Evolutionary conservation across 2,329 filamentous ascomycete species (phyloP).

Genomic region (Curvularia sp.): DNA sequence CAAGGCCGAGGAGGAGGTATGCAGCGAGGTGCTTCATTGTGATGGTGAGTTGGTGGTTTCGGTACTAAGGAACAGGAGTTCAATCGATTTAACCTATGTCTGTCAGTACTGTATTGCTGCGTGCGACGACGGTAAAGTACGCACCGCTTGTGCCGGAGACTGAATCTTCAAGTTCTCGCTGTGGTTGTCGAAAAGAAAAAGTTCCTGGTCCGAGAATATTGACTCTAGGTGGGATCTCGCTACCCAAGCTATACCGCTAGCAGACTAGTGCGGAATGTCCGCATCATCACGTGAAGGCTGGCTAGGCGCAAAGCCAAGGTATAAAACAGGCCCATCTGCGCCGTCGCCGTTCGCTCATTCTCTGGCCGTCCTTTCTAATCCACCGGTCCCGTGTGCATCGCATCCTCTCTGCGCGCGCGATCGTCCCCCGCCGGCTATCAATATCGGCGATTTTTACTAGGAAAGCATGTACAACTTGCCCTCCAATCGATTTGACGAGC

Average conservation of each 20-base stretch:
- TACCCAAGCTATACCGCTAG: slow-evolving; percentile 11
- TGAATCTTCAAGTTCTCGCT: slow-evolving; percentile 91
- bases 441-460: slow-evolving; percentile 24
- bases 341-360: slow-evolving; percentile 37
- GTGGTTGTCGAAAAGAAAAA: slow-evolving; percentile 44
- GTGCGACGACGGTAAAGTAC: neutral
- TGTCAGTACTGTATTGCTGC: slow-evolving; percentile 30
- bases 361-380: slow-evolving; percentile 28
- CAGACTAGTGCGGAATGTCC: slow-evolving; percentile 14
- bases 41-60: slow-evolving; percentile 43
- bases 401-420: slow-evolving; percentile 23
- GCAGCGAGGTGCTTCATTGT: slow-evolving; percentile 99
- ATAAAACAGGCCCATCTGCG: slow-evolving; percentile 33
- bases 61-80: slow-evolving; percentile 74
- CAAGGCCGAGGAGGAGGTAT: slow-evolving; percentile 95
- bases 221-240: slow-evolving; percentile 23
- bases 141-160: slow-evolving; percentile 95
- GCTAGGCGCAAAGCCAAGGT: slow-evolving; percentile 21
- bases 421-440: slow-evolving; percentile 17
- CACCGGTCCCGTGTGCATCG: slow-evolving; percentile 27
- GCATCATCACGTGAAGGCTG: slow-evolving; percentile 25
- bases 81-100: slow-evolving; percentile 81
- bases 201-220: slow-evolving; percentile 38
- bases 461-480: slow-evolving; percentile 48
- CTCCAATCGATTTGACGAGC: slow-evolving; percentile 41